Evolutionary conservation across 148 eudicot genomes (phyloP).

Genomic region (Arctostaphylos glauca): DNA sequence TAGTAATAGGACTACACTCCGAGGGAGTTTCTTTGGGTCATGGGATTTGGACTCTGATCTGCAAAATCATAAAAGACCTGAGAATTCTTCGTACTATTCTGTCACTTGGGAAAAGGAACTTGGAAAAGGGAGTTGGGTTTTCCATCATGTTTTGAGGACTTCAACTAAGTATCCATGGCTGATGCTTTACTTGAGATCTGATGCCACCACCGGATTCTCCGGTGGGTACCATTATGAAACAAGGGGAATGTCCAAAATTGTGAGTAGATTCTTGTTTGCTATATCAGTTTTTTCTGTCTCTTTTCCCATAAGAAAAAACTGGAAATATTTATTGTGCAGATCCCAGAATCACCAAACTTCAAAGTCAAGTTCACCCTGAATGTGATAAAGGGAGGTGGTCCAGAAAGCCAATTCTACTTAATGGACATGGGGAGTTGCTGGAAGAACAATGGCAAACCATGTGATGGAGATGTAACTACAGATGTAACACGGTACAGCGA

Average conservation of each 20-base stretch:
- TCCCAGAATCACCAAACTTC: conserved; percentile 54
- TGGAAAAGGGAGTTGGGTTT: conserved; percentile 50
- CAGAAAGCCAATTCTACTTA: conserved; percentile 51
- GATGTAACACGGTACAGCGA: conserved; percentile 62
- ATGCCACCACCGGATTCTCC: conserved; percentile 47
- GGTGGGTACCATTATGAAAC: conserved; percentile 57
- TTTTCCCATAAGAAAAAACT: neutral
- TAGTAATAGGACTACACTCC: conserved; percentile 10
- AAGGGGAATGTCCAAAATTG: conserved; percentile 53
- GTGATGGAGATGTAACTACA: conserved; percentile 43
- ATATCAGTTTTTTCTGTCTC: neutral
- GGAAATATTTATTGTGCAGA: neutral
- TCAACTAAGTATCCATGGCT: conserved; percentile 40
- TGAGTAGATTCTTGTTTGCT: conserved; percentile 16
- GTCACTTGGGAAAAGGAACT: conserved; percentile 45
- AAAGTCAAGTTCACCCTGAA: conserved; percentile 44
- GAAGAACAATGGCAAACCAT: conserved; percentile 58
- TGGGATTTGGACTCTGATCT: conserved; percentile 37
- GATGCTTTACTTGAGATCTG: conserved; percentile 57
- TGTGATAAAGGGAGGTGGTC: conserved; percentile 50
- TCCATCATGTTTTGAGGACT: conserved; percentile 42
- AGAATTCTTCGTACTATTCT: conserved; percentile 31
- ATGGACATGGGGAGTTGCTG: conserved; percentile 64
- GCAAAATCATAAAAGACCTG: neutral
- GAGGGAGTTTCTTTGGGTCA: conserved; percentile 42